These are phyloP conservation scores for Eruca vesicaria DNA, from an alignment of 441 rosid species.

Conservation along the genomic window DNA sequence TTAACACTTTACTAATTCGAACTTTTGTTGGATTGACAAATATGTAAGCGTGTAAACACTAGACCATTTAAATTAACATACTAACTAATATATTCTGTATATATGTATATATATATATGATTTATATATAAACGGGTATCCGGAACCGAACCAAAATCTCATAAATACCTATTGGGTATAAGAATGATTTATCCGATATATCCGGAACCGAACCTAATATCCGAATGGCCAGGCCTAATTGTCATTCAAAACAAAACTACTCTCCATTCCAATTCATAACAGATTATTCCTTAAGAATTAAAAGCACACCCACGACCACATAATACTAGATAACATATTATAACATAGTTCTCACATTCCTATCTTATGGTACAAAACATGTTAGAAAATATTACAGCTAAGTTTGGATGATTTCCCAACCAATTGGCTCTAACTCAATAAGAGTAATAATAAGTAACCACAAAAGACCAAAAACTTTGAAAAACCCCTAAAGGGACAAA, in stretches of 20 bases:
- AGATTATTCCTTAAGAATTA: background rate
- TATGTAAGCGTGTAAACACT: too few species aligned
- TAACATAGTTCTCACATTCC: background rate
- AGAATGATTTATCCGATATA: too few species aligned
- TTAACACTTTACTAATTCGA: too few species aligned
- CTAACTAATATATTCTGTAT: too few species aligned
- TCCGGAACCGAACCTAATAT: too few species aligned
- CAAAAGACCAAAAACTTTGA: background rate
- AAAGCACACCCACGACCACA: background rate
- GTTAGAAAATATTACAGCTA: background rate
- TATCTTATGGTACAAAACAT: background rate
- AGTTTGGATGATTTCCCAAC: constrained; percentile 27
- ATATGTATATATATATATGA: too few species aligned
- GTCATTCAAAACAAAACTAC: background rate
- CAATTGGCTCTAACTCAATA: constrained; percentile 25
- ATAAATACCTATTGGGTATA: too few species aligned
- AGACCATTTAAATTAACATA: too few species aligned
- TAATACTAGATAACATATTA: background rate
- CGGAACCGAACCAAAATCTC: too few species aligned
- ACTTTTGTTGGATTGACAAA: too few species aligned
- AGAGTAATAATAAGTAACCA: constrained; percentile 13
- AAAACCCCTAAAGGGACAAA: constrained; percentile 19
- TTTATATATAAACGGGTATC: too few species aligned
- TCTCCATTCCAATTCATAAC: background rate
- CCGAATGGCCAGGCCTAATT: too few species aligned